Conservation (phyloP, 495 filamentous ascomycete species). For the Tuber calosporum region DNA sequence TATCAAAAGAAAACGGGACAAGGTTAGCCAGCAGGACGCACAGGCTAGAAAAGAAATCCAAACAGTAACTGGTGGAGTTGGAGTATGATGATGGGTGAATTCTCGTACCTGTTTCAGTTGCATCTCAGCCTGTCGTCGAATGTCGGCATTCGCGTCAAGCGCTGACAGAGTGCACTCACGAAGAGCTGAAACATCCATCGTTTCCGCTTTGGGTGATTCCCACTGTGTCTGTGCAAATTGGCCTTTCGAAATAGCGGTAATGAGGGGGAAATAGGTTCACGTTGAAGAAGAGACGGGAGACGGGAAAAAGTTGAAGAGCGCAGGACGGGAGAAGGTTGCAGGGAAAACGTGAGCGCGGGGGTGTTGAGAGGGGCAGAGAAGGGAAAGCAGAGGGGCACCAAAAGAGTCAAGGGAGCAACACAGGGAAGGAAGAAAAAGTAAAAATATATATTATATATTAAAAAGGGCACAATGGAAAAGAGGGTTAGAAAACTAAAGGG, state of each 20-base stretch:
- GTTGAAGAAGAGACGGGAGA: slow-evolving; percentile 14
- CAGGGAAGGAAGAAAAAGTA: slow-evolving; percentile 24
- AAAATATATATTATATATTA: slow-evolving; percentile 11
- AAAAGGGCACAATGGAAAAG: slow-evolving; percentile 13
- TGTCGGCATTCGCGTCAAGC: slow-evolving; percentile 75
- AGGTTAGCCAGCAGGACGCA: not conserved
- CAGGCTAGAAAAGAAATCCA: not conserved
- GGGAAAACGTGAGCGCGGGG: slow-evolving; percentile 19
- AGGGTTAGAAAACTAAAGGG: slow-evolving; percentile 4
- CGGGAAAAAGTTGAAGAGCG: slow-evolving; percentile 17
- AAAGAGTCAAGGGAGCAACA: slow-evolving; percentile 30
- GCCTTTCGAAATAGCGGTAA: slow-evolving; percentile 8
- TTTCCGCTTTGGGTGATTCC: slow-evolving; percentile 10
- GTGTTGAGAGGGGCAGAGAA: slow-evolving; percentile 36
- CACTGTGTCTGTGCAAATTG: slow-evolving; percentile 7
- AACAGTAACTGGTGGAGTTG: slow-evolving; percentile 2
- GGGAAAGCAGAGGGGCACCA: slow-evolving; percentile 26
- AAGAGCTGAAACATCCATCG: slow-evolving; percentile 81
- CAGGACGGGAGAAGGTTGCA: slow-evolving; percentile 23
- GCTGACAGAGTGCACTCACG: slow-evolving; percentile 82
- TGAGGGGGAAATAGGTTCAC: slow-evolving; percentile 17
- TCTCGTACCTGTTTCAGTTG: slow-evolving; percentile 84
- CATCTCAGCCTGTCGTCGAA: slow-evolving; percentile 76
- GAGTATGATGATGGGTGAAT: not conserved
- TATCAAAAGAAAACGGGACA: slow-evolving; percentile 9